A percentile compares a stretch with the other conserved stretches of the same genome.
Evolutionary conservation across 2,329 filamentous ascomycete species (phyloP).

Genomic region (Fusarium secorum): DNA sequence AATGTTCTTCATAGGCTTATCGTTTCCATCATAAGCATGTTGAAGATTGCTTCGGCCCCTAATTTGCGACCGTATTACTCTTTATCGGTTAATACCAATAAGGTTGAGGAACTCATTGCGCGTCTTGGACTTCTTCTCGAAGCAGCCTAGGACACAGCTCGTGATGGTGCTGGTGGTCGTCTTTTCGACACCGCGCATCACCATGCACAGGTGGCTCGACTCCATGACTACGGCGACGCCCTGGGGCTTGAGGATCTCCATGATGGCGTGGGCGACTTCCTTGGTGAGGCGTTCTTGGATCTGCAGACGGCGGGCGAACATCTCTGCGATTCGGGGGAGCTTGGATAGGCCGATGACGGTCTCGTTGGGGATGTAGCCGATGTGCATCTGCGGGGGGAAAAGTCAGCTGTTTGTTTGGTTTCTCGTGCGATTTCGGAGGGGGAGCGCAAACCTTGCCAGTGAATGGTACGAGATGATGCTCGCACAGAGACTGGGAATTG

Average conservation of each 20-base stretch:
- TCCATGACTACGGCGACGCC: slow-evolving; percentile 98
- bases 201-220: slow-evolving; percentile 96
- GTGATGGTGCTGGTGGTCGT: slow-evolving; percentile 87
- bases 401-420: slow-evolving; percentile 2
- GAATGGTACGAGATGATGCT: slow-evolving; percentile 97
- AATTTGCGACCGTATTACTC: neutral
- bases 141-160: slow-evolving; percentile 96
- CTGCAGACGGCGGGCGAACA: slow-evolving; percentile 93
- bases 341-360: slow-evolving; percentile 96
- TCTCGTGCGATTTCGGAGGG: neutral
- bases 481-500: slow-evolving; percentile 75
- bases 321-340: slow-evolving; percentile 92
- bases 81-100: slow-evolving; percentile 63
- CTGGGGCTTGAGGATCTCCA: slow-evolving; percentile 90
- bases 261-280: slow-evolving; percentile 92
- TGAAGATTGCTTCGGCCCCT: slow-evolving; percentile 20
- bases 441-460: slow-evolving; percentile 77
- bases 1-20: slow-evolving; percentile 25
- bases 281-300: slow-evolving; percentile 97
- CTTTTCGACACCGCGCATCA: slow-evolving; percentile 98
- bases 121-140: slow-evolving; percentile 91
- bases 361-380: slow-evolving; percentile 93
- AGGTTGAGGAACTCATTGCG: slow-evolving; percentile 94
- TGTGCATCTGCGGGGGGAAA: slow-evolving; percentile 80
- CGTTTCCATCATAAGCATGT: slow-evolving; percentile 25